Conservation (phyloP, 257 asterid species). For the Penstemon barbatus region DNA sequence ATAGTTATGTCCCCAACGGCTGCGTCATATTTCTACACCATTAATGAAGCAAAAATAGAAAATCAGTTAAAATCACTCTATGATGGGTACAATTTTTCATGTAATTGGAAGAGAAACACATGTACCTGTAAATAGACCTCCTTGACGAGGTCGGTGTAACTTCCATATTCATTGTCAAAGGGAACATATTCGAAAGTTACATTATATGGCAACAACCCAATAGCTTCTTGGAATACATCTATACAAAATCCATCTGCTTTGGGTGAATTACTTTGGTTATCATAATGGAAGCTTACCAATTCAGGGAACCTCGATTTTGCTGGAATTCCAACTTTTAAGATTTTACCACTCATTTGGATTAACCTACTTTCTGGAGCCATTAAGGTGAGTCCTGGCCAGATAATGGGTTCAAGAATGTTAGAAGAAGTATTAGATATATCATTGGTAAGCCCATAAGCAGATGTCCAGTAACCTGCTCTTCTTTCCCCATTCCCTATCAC, state of each 20-base stretch:
- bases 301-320: slow-evolving; percentile 20
- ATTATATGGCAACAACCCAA: slow-evolving; percentile 23
- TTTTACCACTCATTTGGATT: slow-evolving; percentile 13
- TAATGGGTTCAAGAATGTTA: slow-evolving; percentile 27
- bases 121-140: slow-evolving; percentile 38
- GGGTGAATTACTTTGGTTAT: slow-evolving; percentile 22
- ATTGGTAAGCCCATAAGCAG: slow-evolving; percentile 29
- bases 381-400: slow-evolving; percentile 37
- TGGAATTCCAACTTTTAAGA: slow-evolving; percentile 30
- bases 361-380: slow-evolving; percentile 14
- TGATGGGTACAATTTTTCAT: neutral
- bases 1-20: slow-evolving; percentile 46
- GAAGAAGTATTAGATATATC: slow-evolving; percentile 18
- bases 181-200: slow-evolving; percentile 37
- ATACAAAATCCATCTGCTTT: slow-evolving; percentile 32
- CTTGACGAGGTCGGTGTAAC: slow-evolving; percentile 30
- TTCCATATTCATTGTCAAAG: slow-evolving; percentile 27
- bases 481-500: slow-evolving; percentile 36
- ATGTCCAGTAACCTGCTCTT: slow-evolving; percentile 47
- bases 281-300: slow-evolving; percentile 15
- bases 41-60: slow-evolving; percentile 19
- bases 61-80: neutral
- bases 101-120: neutral
- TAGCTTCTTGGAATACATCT: slow-evolving; percentile 41
- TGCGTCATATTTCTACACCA: slow-evolving; percentile 41